phyloP scores from a whole-genome alignment of 202 grass and related monocot species.

The Digitaria exilis region DNA sequence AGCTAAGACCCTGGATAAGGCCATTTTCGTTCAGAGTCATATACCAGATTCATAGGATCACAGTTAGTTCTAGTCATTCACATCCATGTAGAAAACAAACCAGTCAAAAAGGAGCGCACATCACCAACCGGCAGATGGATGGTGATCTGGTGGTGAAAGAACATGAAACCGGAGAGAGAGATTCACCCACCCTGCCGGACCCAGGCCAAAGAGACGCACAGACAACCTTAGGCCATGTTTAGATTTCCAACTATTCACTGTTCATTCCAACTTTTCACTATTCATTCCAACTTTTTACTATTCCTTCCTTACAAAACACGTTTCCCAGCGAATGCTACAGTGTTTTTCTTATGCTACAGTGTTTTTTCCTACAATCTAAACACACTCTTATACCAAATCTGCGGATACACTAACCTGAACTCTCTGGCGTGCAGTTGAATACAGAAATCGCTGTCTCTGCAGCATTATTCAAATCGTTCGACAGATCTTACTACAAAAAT shows the following conservation, averaged over 20 bases:
- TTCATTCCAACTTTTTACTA: no score
- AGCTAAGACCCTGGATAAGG: background rate
- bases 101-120: slow-evolving; percentile 23
- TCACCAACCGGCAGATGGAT: background rate
- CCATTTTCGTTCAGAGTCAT: slow-evolving; percentile 5
- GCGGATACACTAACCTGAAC: background rate
- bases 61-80: background rate
- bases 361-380: no score
- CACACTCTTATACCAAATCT: no score
- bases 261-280: no score
- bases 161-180: background rate
- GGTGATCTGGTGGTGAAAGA: slow-evolving; percentile 10
- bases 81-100: background rate
- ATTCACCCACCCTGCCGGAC: background rate
- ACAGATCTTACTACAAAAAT: no score
- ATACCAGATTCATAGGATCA: background rate
- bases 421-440: background rate
- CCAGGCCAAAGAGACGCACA: background rate
- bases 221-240: background rate
- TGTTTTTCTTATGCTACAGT: no score
- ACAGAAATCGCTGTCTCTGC: background rate
- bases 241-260: no score
- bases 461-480: background rate
- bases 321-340: no score
- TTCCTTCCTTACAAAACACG: no score